A percentile compares a stretch with the other conserved stretches of the same genome.
phyloP scores from a whole-genome alignment of 192 early-diverging fungal genomes.

The Backusella liffmaniae region DNA sequence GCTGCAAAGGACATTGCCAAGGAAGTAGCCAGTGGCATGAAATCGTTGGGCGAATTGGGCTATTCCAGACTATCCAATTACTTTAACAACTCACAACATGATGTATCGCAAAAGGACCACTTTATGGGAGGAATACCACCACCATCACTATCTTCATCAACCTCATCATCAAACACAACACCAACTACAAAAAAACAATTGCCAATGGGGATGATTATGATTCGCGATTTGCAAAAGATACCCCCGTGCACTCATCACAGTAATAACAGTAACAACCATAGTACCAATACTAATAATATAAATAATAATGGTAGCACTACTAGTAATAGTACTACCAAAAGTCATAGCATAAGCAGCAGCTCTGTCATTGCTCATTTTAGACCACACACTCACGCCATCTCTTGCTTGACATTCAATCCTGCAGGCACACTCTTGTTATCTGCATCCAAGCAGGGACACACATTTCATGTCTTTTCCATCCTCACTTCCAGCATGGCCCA shows the following conservation, averaged over 20 bases:
- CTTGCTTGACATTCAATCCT: slow-evolving; percentile 59
- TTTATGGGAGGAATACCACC: background rate
- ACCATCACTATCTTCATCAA: background rate
- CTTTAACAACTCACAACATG: slow-evolving; percentile 25
- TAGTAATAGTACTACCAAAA: background rate
- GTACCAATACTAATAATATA: background rate
- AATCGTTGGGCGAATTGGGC: slow-evolving; percentile 60
- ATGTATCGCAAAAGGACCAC: background rate
- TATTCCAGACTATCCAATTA: slow-evolving; percentile 70
- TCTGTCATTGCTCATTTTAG: slow-evolving; percentile 62
- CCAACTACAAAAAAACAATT: background rate
- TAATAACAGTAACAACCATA: background rate
- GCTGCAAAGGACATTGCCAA: slow-evolving; percentile 78
- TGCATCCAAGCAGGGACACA: slow-evolving; percentile 67
- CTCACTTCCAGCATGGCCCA: slow-evolving; percentile 33
- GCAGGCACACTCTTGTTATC: slow-evolving; percentile 66
- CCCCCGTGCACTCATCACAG: slow-evolving; percentile 6
- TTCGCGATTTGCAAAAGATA: background rate
- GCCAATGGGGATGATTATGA: slow-evolving; percentile 1
- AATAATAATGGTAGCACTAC: background rate
- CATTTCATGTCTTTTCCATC: slow-evolving; percentile 69
- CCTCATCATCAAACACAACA: background rate
- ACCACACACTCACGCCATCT: slow-evolving; percentile 66
- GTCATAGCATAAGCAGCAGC: background rate
- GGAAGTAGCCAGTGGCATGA: slow-evolving; percentile 74